These are phyloP conservation scores for Gynostemma pentaphyllum DNA, from an alignment of 306 rosid species.

Conservation along the genomic window DNA sequence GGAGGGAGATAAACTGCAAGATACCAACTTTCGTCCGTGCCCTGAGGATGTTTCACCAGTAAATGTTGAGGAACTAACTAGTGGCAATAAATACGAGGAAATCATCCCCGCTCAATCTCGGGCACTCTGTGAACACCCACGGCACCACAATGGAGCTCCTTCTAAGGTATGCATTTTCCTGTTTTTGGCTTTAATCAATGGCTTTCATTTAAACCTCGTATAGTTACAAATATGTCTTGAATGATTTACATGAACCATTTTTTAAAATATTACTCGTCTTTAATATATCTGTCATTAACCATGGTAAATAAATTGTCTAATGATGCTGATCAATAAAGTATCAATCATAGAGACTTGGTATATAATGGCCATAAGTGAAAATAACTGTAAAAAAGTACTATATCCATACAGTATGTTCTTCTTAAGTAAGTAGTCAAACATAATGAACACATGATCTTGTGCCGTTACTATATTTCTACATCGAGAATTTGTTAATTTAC, in stretches of 20 bases:
- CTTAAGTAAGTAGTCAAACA: background rate
- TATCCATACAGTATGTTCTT: background rate
- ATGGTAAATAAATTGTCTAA: background rate
- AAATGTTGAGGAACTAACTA: slow-evolving; percentile 14
- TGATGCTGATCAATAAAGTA: no score
- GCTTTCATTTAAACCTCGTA: no score
- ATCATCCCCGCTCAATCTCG: slow-evolving; percentile 17
- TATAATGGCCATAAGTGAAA: background rate
- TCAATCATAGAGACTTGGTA: background rate
- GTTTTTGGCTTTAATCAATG: background rate
- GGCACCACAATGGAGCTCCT: slow-evolving; percentile 27
- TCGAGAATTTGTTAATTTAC: background rate
- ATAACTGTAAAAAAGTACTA: background rate
- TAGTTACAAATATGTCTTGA: no score
- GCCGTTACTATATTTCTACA: background rate
- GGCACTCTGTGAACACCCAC: slow-evolving; percentile 15
- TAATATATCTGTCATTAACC: background rate
- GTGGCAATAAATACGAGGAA: slow-evolving; percentile 16
- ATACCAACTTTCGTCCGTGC: slow-evolving; percentile 14
- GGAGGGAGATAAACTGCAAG: slow-evolving; percentile 16
- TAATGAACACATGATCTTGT: background rate
- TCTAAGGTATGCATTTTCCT: slow-evolving; percentile 35
- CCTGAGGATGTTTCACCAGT: slow-evolving; percentile 15
- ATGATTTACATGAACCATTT: background rate
- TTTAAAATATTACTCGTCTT: background rate